phyloP scores from a whole-genome alignment of 805 yeast genomes.

The Yarrowia sp. region DNA sequence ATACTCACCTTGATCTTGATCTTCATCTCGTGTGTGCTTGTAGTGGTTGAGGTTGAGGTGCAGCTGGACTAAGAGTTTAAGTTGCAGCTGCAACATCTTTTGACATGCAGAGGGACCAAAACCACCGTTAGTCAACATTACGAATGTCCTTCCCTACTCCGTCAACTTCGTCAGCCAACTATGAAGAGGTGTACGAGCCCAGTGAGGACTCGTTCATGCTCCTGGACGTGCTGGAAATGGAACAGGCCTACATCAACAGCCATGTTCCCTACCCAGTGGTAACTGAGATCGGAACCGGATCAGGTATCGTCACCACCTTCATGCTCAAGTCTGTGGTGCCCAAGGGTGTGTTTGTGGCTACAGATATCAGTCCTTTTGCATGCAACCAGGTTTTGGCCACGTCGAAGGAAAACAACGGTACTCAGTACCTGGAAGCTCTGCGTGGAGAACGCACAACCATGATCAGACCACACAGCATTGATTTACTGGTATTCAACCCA shows the following conservation, averaged over 20 bases:
- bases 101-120: background rate
- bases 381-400: conserved; percentile 54
- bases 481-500: conserved; percentile 83
- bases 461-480: conserved; percentile 51
- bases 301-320: conserved; percentile 85
- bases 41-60: conserved; percentile 12
- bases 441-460: conserved; percentile 60
- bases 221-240: conserved; percentile 73
- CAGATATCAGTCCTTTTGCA: conserved; percentile 82
- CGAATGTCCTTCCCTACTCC: conserved; percentile 53
- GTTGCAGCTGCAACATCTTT: conserved; percentile 5
- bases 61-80: background rate
- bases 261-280: conserved; percentile 51
- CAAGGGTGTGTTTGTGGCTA: conserved; percentile 55
- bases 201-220: conserved; percentile 88
- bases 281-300: conserved; percentile 86
- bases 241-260: conserved; percentile 35
- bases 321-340: conserved; percentile 58
- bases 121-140: background rate
- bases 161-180: conserved; percentile 51
- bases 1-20: conserved; percentile 58
- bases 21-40: conserved; percentile 47
- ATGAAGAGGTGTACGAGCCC: conserved; percentile 85
- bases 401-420: conserved; percentile 37
- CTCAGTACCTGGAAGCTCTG: conserved; percentile 45